A percentile compares a stretch with the other conserved stretches of the same genome.
phyloP scores from a whole-genome alignment of 2,329 filamentous ascomycete genomes.

The Thielaviopsis musarum region DNA sequence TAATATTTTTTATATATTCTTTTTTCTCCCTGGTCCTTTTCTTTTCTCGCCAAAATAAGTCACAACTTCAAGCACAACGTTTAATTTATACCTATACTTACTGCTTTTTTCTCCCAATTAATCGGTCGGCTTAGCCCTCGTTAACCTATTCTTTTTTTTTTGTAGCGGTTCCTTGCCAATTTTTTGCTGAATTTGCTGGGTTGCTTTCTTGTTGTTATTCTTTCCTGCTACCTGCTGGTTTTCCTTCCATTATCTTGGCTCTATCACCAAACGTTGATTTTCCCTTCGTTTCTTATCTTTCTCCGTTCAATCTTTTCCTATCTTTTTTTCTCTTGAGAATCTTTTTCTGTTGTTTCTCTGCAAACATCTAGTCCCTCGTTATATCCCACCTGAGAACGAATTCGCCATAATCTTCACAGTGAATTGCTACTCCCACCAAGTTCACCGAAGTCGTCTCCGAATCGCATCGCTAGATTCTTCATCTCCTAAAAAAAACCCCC shows the following conservation, averaged over 20 bases:
- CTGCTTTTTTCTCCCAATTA: too few species aligned
- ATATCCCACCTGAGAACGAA: too few species aligned
- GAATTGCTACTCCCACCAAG: neutral
- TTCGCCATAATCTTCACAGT: too few species aligned
- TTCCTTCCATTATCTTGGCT: neutral
- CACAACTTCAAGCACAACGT: neutral
- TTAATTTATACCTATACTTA: too few species aligned
- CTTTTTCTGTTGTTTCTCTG: neutral
- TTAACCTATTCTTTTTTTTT: too few species aligned
- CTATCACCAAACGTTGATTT: neutral
- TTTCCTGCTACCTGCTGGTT: neutral
- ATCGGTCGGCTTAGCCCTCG: too few species aligned
- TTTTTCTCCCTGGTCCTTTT: neutral
- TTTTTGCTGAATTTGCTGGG: neutral
- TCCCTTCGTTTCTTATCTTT: neutral
- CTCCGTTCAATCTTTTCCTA: slow-evolving; percentile 8
- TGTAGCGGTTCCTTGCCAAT: too few species aligned
- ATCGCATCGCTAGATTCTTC: neutral
- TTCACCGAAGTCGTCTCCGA: neutral
- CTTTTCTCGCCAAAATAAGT: slow-evolving; percentile 1
- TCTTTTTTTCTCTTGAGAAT: neutral
- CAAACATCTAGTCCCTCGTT: too few species aligned
- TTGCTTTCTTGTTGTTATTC: neutral
- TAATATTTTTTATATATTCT: neutral
- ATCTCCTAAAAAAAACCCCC: neutral